A percentile compares a stretch with the other conserved stretches of the same genome.
phyloP scores from a whole-genome alignment of 331 rosid genomes.

The Cydonia oblonga region DNA sequence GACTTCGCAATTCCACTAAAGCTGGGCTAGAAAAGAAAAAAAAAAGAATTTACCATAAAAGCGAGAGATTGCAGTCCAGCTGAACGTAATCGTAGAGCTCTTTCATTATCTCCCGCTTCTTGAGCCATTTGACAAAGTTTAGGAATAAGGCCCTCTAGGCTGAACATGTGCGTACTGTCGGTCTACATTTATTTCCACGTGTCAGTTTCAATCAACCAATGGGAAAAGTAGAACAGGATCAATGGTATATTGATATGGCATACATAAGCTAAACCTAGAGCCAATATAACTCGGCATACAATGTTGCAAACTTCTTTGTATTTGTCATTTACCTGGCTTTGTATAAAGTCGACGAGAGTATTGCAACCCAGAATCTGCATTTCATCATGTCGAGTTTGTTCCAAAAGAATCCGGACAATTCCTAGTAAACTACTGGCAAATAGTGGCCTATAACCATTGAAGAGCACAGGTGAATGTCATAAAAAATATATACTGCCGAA shows the following conservation, averaged over 20 bases:
- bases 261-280: neutral
- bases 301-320: slow-evolving; percentile 14
- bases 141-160: slow-evolving; percentile 84
- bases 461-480: slow-evolving; percentile 12
- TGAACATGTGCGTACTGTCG: slow-evolving; percentile 80
- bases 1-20: no score
- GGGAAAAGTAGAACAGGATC: neutral
- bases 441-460: slow-evolving; percentile 66
- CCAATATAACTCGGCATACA: neutral
- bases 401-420: slow-evolving; percentile 70
- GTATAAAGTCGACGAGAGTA: slow-evolving; percentile 52
- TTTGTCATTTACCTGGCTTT: slow-evolving; percentile 57
- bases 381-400: slow-evolving; percentile 61
- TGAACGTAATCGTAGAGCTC: slow-evolving; percentile 49
- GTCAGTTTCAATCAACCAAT: slow-evolving; percentile 29
- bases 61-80: slow-evolving; percentile 75
- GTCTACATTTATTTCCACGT: slow-evolving; percentile 44
- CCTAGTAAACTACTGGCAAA: slow-evolving; percentile 68
- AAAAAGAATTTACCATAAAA: slow-evolving; percentile 41
- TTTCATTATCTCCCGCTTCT: slow-evolving; percentile 61
- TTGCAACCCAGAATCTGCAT: slow-evolving; percentile 75
- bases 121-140: slow-evolving; percentile 81
- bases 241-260: neutral
- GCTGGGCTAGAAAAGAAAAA: neutral
- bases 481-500: neutral